Base-by-base conservation (phyloP, 345 rosid genomes). In the Eutrema yunnanense region DNA sequence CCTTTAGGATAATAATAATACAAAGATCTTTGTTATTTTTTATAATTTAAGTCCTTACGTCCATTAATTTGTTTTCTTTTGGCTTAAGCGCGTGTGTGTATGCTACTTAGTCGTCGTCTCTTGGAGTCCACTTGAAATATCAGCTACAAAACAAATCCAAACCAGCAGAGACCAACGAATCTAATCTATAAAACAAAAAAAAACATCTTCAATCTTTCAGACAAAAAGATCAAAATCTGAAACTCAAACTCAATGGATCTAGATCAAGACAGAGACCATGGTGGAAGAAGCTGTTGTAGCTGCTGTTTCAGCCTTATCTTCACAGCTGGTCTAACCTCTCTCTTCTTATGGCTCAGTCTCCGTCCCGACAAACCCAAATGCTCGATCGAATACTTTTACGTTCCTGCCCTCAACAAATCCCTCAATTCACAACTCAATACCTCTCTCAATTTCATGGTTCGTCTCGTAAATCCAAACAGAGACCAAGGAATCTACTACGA, bases 271-370 rank as follows among this genome's bases (percentile, higher is more conserved):
- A 11, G 37, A 27, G 73, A 50, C 11, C 55, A 78, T 82, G 90
- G 7, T 82, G 50, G 79, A 9, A n/a, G 2, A 78, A n/a, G 0
- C 54, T 74, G 87, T 30, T 78, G 91, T 75, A 55, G 74, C 34
- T 85, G 90, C 65, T 90, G 97, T 65, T 79, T 79, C 33, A 81
- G 78, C 59, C 74, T 90, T 76, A 73, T 87, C 63, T 61, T 93
- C 79, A 80, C 84, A 4, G 69, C 75, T 30, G 96, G 96, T 41
- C 57, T 93, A 11, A 78, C 96, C 14, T 72, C 84, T 19, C 86
- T 93, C 12, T 85, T 89, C 77, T 4, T 93, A 71, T 90, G 98
- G 98, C 88, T 90, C 1, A 82, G 87, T 38, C 73, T 89, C n/a
- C 89, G 91, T 4, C 19, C 88, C 26, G 55, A 84, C 27, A 77